Conservation (phyloP, 768 basidiomycete genomes). For the Suillus luteus region DNA sequence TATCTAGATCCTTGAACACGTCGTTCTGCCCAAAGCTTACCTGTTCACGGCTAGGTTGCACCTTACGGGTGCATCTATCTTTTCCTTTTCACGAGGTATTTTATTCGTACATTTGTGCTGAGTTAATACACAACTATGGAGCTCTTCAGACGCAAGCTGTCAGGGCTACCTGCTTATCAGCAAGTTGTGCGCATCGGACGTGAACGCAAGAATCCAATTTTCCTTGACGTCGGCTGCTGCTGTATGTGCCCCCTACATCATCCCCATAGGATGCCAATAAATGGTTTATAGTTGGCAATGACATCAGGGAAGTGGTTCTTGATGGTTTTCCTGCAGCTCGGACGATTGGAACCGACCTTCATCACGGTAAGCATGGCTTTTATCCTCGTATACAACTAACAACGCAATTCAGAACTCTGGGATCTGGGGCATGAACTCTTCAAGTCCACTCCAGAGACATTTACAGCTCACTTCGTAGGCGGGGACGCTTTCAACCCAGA, state of each 20-base stretch:
- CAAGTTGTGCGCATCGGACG: slow-evolving; percentile 33
- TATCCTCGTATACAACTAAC: not conserved
- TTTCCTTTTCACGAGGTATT: not conserved
- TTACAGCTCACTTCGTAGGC: slow-evolving; percentile 52
- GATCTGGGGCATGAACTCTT: slow-evolving; percentile 61
- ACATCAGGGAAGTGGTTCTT: slow-evolving; percentile 34
- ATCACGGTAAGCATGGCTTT: slow-evolving; percentile 27
- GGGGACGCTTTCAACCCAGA: slow-evolving; percentile 53
- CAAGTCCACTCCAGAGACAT: slow-evolving; percentile 49
- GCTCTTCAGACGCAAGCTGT: not conserved
- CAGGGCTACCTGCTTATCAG: slow-evolving; percentile 11
- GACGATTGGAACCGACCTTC: slow-evolving; percentile 37
- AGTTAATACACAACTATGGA: not conserved
- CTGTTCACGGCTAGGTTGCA: slow-evolving; percentile 8
- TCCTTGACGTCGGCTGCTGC: slow-evolving; percentile 44
- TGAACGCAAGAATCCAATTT: slow-evolving; percentile 34
- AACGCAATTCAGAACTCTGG: slow-evolving; percentile 48
- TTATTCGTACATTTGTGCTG: not conserved
- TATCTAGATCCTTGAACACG: not conserved
- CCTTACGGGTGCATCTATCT: slow-evolving; percentile 15
- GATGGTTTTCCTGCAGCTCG: slow-evolving; percentile 41
- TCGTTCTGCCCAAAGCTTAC: not conserved
- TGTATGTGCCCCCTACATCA: slow-evolving; percentile 25
- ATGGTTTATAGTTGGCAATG: slow-evolving; percentile 35
- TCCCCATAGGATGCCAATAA: not conserved